phyloP scores from a whole-genome alignment of 2,329 filamentous ascomycete genomes.

The Neopestalotiopsis sp. region DNA sequence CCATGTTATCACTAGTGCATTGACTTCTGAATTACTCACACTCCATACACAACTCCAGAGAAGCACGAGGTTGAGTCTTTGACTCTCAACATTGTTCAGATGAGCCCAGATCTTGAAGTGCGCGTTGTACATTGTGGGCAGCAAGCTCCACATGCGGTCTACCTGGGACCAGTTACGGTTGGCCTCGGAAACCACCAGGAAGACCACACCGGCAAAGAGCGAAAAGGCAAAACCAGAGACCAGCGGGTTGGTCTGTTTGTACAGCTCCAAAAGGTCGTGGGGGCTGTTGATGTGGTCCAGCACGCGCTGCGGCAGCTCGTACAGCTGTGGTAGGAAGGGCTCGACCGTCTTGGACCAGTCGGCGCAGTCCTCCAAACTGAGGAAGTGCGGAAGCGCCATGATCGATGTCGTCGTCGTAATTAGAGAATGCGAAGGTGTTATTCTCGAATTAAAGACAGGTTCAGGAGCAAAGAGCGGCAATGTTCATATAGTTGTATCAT shows the following conservation, averaged over 20 bases:
- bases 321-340: conserved; percentile 75
- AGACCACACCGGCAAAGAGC: conserved; percentile 71
- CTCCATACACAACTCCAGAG: conserved; percentile 79
- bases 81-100: conserved; percentile 71
- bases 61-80: conserved; percentile 74
- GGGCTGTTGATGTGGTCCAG: conserved; percentile 63
- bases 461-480: neutral
- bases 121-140: conserved; percentile 84
- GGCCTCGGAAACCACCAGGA: conserved; percentile 79
- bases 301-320: conserved; percentile 70
- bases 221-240: conserved; percentile 76
- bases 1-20: neutral
- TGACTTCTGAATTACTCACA: conserved; percentile 52
- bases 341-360: conserved; percentile 76
- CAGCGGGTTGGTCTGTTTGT: conserved; percentile 85
- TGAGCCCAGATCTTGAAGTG: conserved; percentile 88
- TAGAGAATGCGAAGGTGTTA: neutral
- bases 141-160: conserved; percentile 87
- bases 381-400: conserved; percentile 77
- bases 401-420: neutral
- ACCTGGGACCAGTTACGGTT: conserved; percentile 98
- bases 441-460: neutral
- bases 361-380: conserved; percentile 74
- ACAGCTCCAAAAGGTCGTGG: conserved; percentile 71
- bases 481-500: neutral